Evolutionary conservation across 306 rosid species (phyloP), one percentile per base, ranked within the genome.

Genomic region (Acacia acuminata): DNA sequence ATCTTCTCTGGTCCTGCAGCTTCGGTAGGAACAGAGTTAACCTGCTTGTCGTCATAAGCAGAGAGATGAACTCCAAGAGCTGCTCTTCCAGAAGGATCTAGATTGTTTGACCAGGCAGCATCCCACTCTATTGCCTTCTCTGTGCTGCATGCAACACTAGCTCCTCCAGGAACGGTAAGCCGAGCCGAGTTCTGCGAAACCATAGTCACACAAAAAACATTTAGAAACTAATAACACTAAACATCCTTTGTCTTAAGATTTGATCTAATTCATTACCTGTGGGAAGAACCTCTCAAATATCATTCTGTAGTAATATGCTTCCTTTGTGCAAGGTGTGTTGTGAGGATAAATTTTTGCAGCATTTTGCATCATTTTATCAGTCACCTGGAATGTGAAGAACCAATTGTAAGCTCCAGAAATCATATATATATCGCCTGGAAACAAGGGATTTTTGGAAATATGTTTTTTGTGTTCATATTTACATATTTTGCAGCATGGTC

Each of bases 281-380:
- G 98, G 97, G 90, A 94, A 94, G 80, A 89, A 94, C 86, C 97
- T 87, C 86, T 94, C 98, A 30, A 94, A 94, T 60, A 94, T 94
- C 90, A 87, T 94, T 68, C 98, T 87, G 58, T 94, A 94, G 82
- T 92, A 87, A 87, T 94, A 94, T 61, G 88, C 98, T 80, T 94
- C 98, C 70, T 91, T 94, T 45, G 95, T 84, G 5, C 58, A 81
- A 24, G 98, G 98, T n/a, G 98, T 92, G 85, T 94, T 94, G n/a
- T 92, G 92, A 7, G 98, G 97, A 88, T 53, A 94, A 64, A 94
- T 92, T 43, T 67, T 82, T 42, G 88, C 76, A 66, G 97, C 97
- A 76, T 94, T 91, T 5, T 80, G 86, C 90, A 94, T 92, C 98
- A 94, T 91, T 79, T 77, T 91, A 34, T 94, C 89, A 24, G 83